Conservation (phyloP, 768 basidiomycete genomes). For the Leccinum disarticulatum region DNA sequence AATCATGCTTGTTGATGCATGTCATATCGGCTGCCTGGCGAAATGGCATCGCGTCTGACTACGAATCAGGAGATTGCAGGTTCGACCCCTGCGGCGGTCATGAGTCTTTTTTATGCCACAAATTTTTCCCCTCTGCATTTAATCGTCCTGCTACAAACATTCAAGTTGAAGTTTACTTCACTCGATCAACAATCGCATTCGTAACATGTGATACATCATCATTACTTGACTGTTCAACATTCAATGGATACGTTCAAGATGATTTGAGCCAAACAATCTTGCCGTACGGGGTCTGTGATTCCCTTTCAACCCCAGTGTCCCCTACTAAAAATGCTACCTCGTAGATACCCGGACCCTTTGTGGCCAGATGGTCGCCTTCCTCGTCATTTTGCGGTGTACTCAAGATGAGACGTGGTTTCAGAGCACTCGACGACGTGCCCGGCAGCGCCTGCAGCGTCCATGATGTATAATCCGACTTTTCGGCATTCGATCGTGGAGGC, state of each 20-base stretch:
- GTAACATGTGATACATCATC: background rate
- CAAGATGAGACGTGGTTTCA: slow-evolving; percentile 36
- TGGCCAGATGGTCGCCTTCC: slow-evolving; percentile 34
- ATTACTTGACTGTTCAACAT: background rate
- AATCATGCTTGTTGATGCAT: too few species aligned
- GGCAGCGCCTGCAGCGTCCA: slow-evolving; percentile 47
- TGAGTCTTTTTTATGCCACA: too few species aligned
- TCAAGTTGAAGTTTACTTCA: too few species aligned
- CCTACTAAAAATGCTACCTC: slow-evolving; percentile 53
- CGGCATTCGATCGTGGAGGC: slow-evolving; percentile 30
- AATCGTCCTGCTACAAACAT: too few species aligned
- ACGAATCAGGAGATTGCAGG: slow-evolving; percentile 93
- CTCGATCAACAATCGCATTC: background rate
- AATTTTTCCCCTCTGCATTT: too few species aligned
- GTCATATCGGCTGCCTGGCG: slow-evolving; percentile 55
- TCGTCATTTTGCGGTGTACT: slow-evolving; percentile 36
- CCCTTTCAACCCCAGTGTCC: slow-evolving; percentile 30
- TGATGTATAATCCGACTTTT: slow-evolving; percentile 29
- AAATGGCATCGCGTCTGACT: slow-evolving; percentile 95
- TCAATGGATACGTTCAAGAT: background rate
- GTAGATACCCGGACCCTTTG: slow-evolving; percentile 41
- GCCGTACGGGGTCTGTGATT: slow-evolving; percentile 47
- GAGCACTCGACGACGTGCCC: background rate
- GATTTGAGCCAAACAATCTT: slow-evolving; percentile 43
- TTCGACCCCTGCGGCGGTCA: slow-evolving; percentile 65